These are phyloP conservation scores for Scedosporium aurantiacum DNA, from an alignment of 2,329 filamentous ascomycete genomes.

Conservation along the genomic window DNA sequence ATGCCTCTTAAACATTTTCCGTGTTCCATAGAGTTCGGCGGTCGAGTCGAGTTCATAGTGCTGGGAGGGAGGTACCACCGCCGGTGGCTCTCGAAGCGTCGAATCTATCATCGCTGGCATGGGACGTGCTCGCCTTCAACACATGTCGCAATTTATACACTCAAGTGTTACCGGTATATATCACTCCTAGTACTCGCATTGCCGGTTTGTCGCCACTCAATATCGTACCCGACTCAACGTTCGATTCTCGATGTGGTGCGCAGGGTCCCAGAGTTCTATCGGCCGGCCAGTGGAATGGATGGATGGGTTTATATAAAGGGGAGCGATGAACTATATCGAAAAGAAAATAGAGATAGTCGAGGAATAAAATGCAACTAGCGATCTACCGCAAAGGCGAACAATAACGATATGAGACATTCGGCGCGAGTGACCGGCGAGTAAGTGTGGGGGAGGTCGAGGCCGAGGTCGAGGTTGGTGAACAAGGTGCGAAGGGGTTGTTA, in stretches of 20 bases:
- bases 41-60: slow-evolving; percentile 18
- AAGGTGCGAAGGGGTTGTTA: background rate
- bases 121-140: background rate
- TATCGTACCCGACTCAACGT: too few species aligned
- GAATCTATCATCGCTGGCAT: slow-evolving; percentile 2
- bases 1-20: slow-evolving; percentile 34
- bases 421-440: background rate
- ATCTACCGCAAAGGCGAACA: background rate
- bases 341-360: background rate
- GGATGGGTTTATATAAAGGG: background rate
- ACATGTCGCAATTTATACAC: slow-evolving; percentile 1
- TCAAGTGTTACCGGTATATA: background rate
- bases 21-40: slow-evolving; percentile 17
- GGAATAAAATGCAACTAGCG: background rate
- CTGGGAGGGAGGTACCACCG: slow-evolving; percentile 21
- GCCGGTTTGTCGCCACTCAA: background rate
- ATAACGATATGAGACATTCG: background rate
- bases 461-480: background rate
- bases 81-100: slow-evolving; percentile 14
- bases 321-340: background rate
- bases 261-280: background rate
- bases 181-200: background rate
- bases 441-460: background rate
- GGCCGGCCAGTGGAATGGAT: background rate
- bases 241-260: background rate